A percentile compares a stretch with the other conserved stretches of the same genome.
Conservation (phyloP, 2,329 filamentous ascomycete genomes). For the Fusarium sp. region DNA sequence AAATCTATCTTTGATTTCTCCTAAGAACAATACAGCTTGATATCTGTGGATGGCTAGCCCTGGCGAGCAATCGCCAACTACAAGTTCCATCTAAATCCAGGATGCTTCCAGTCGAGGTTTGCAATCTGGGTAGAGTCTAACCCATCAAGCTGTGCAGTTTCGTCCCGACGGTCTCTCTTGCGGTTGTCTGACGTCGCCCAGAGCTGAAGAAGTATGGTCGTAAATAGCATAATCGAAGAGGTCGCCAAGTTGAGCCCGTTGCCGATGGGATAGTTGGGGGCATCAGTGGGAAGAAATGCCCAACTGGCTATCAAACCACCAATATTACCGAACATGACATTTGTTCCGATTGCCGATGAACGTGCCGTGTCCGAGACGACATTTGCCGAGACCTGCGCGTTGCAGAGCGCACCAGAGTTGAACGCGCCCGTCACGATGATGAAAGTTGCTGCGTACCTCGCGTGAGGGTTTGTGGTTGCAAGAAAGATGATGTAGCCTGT, state of each 20-base stretch:
- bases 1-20: not conserved
- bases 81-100: constrained; percentile 71
- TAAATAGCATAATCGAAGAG: constrained; percentile 69
- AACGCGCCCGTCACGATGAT: constrained; percentile 63
- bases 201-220: constrained; percentile 64
- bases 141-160: constrained; percentile 68
- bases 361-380: constrained; percentile 74
- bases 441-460: constrained; percentile 73
- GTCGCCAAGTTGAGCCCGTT: constrained; percentile 53
- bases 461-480: constrained; percentile 56
- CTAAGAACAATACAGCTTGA: not conserved
- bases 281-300: constrained; percentile 72
- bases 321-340: constrained; percentile 54
- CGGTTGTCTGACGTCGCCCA: constrained; percentile 75
- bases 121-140: constrained; percentile 65
- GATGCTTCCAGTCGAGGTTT: constrained; percentile 76
- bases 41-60: not conserved
- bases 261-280: constrained; percentile 74
- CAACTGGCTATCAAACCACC: constrained; percentile 75
- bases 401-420: constrained; percentile 41
- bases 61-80: not conserved
- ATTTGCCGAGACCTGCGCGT: constrained; percentile 72
- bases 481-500: constrained; percentile 74
- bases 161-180: constrained; percentile 65
- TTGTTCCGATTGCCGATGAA: constrained; percentile 67